Base-by-base conservation (phyloP, 2,329 filamentous ascomycete species). In the Penicillium sclerotiorum region DNA sequence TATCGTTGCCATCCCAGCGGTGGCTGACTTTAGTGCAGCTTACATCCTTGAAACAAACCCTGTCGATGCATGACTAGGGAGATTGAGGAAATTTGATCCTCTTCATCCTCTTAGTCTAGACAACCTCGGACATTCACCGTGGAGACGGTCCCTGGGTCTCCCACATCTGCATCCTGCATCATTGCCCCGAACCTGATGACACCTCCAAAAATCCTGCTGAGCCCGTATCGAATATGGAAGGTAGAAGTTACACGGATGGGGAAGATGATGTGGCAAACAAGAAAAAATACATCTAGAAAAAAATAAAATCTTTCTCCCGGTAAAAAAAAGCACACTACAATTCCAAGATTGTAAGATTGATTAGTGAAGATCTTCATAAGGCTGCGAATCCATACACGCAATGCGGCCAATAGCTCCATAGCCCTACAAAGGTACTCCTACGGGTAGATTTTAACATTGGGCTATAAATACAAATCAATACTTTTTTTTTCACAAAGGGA, bases 1-100 rank as follows among this genome's bases (percentile, higher is more conserved):
- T 53, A 53, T 57, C 32, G 48, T 55, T 53, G 28, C 30, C 20
- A 52, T 35, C 11, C 13, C 21, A 27, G 23, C 49, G 27, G 55
- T 57, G 55, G 55, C 52, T 41, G 47, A 38, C 49, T 51, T 43
- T 53, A 53, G 55, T 55, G 39, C 32, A 39, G 37, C 18, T 37
- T 12, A 23, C 17, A 35, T 18, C 20, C 39, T 22, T 40, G 32
- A 32, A 37, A 20, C 33, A 28, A 35, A 9, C 46, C 37, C 18
- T 9, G 45, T 41, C 15, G 13, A 25, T 42, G 27, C 12, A 25
- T 22, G 33, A 36, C 8, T 18, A 32, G 15, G 11, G 28, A 32
- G 20, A n/a, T 27, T 40, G 37, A 41, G 39, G 12, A 11, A 20
- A 17, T 33, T 45, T 18, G 25, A 15, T 25, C 18, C 18, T 27